Evolutionary conservation across 192 early-diverging fungal species (phyloP).

Genomic region (Mortierella alpina): DNA sequence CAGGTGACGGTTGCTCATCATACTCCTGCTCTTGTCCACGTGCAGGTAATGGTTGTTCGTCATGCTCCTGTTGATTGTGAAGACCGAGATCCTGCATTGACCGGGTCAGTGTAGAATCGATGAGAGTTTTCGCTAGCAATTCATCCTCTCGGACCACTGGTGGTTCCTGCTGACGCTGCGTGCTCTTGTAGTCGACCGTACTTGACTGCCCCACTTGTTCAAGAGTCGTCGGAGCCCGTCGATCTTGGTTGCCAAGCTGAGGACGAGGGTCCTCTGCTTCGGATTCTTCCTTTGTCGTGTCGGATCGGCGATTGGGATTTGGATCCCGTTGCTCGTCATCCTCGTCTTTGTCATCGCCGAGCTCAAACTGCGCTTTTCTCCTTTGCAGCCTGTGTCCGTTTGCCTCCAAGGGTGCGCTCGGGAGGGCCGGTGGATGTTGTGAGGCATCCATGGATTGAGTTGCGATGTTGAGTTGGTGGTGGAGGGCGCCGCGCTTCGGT

Average conservation of each 20-base stretch:
- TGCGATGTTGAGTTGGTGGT: no score
- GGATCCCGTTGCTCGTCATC: slow-evolving; percentile 1
- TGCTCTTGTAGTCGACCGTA: not conserved
- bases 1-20: not conserved
- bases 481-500: no score
- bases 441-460: not conserved
- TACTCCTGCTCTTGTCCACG: not conserved
- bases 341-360: slow-evolving; percentile 8
- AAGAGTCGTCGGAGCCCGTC: not conserved
- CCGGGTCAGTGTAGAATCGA: slow-evolving; percentile 21
- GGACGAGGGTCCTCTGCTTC: slow-evolving; percentile 9
- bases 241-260: not conserved
- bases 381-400: slow-evolving; percentile 1
- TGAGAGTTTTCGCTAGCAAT: slow-evolving; percentile 34
- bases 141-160: slow-evolving; percentile 21
- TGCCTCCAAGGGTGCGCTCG: not conserved
- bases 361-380: slow-evolving; percentile 36
- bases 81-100: slow-evolving; percentile 33
- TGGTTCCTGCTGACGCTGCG: not conserved
- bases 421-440: not conserved
- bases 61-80: not conserved
- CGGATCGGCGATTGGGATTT: slow-evolving; percentile 7
- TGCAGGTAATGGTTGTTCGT: not conserved
- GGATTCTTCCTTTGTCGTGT: slow-evolving; percentile 17
- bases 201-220: not conserved